Evolutionary conservation across 2,329 filamentous ascomycete species (phyloP).

Genomic region (Nakataea oryzae): DNA sequence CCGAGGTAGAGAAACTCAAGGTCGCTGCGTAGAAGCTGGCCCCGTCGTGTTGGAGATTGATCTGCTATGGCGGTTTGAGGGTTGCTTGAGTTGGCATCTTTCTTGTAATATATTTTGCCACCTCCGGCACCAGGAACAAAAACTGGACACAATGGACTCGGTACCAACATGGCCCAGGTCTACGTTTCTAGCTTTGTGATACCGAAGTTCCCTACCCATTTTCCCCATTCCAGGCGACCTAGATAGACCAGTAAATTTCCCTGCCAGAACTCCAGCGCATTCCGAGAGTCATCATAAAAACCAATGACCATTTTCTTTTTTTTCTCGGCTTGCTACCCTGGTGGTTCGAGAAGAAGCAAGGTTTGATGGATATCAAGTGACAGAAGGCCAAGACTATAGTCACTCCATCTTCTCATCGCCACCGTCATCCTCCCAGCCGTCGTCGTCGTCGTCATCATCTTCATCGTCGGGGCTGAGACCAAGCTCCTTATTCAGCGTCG

Average conservation of each 20-base stretch:
- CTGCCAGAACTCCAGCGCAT: not conserved
- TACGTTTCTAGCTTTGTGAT: not conserved
- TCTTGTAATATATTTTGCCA: not conserved
- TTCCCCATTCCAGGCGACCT: not conserved
- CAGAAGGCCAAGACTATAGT: not conserved
- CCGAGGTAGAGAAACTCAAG: constrained; percentile 61
- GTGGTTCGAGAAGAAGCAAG: not conserved
- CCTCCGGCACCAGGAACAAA: not conserved
- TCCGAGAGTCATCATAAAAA: not conserved
- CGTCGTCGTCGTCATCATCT: constrained; percentile 41
- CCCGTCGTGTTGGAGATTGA: not conserved
- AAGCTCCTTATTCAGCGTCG: constrained; percentile 51
- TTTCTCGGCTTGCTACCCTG: no score
- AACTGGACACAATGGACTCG: not conserved
- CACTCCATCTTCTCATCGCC: constrained; percentile 31
- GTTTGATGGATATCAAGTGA: not conserved
- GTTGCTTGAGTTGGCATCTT: no score
- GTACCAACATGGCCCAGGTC: not conserved
- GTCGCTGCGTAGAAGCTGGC: constrained; percentile 34
- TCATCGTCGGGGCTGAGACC: constrained; percentile 47
- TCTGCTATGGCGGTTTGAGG: constrained; percentile 1
- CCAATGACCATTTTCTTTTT: not conserved
- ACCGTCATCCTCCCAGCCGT: constrained; percentile 34
- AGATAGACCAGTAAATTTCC: not conserved
- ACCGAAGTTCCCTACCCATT: not conserved